Evolutionary conservation across 2,329 filamentous ascomycete species (phyloP).

Genomic region (Aspergillus intermedius): DNA sequence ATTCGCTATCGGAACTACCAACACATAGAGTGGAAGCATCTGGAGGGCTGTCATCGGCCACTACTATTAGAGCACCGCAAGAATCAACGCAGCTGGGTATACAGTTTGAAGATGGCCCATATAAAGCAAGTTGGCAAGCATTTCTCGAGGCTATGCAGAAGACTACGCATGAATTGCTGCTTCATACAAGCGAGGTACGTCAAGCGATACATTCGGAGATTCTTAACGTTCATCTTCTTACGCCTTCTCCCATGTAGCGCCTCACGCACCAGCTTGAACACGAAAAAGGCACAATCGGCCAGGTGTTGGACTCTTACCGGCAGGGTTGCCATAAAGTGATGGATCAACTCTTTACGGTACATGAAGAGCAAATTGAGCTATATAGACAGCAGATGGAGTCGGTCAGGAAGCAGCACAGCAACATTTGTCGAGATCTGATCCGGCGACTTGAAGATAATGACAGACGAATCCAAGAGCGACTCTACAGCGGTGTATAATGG

Average conservation of each 20-base stretch:
- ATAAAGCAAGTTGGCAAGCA: slow-evolving; percentile 10
- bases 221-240: not conserved
- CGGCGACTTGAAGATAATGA: slow-evolving; percentile 22
- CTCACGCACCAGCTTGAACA: slow-evolving; percentile 42
- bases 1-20: not conserved
- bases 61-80: not conserved
- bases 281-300: slow-evolving; percentile 39
- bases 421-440: slow-evolving; percentile 25
- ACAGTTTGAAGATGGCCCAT: not conserved
- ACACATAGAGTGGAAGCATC: not conserved
- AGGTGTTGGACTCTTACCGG: slow-evolving; percentile 40
- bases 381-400: slow-evolving; percentile 22
- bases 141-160: slow-evolving; percentile 13
- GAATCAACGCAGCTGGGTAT: not conserved
- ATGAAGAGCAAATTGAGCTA: slow-evolving; percentile 32
- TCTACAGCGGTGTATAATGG: not conserved
- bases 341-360: slow-evolving; percentile 35
- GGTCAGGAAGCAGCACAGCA: slow-evolving; percentile 22
- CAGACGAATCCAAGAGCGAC: slow-evolving; percentile 12
- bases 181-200: slow-evolving; percentile 20
- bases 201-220: not conserved
- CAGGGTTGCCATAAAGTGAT: slow-evolving; percentile 40
- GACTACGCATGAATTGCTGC: not conserved
- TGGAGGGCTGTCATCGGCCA: not conserved
- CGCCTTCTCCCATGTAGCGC: slow-evolving; percentile 19